These are phyloP conservation scores for Halteria grandinella DNA, from an alignment of 73 alveolate genomes.

Conservation along the genomic window DNA sequence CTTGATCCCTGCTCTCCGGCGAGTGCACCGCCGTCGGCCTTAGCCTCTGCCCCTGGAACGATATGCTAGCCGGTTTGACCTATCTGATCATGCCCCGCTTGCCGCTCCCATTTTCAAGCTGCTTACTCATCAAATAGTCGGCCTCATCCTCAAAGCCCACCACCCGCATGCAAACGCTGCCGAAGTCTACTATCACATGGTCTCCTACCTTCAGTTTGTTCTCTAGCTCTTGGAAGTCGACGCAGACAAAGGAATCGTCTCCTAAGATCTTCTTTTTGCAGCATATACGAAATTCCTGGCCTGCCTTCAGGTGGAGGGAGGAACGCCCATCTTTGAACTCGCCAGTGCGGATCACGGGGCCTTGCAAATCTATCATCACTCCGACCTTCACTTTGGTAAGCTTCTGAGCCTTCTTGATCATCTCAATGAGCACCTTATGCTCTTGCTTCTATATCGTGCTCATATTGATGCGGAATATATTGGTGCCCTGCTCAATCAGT, in stretches of 20 bases:
- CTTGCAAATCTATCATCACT: constrained; percentile 40
- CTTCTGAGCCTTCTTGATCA: constrained; percentile 43
- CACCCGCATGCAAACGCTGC: constrained; percentile 43
- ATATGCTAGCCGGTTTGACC: neutral
- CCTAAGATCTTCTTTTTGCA: constrained; percentile 43
- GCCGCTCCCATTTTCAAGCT: constrained; percentile 27
- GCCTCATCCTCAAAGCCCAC: constrained; percentile 54
- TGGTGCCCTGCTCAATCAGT: constrained; percentile 16
- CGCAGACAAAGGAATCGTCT: constrained; percentile 16
- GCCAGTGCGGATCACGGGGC: constrained; percentile 48
- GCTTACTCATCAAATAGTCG: constrained; percentile 16
- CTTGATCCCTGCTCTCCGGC: constrained; percentile 8
- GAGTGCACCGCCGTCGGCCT: no score
- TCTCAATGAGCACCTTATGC: constrained; percentile 35
- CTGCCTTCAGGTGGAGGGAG: constrained; percentile 14
- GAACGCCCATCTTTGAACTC: constrained; percentile 22
- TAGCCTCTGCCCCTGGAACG: neutral
- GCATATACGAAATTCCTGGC: constrained; percentile 33
- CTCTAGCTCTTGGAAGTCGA: constrained; percentile 24
- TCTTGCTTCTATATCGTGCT: constrained; percentile 18
- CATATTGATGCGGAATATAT: constrained; percentile 44
- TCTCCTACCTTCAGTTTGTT: constrained; percentile 33
- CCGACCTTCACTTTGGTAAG: constrained; percentile 3
- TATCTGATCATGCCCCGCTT: no score
- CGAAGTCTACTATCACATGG: constrained; percentile 46